Evolutionary conservation across 352 stramenopile species (phyloP), one percentile per base, ranked within the genome.

Genomic region (Phytophthora podocarpi): DNA sequence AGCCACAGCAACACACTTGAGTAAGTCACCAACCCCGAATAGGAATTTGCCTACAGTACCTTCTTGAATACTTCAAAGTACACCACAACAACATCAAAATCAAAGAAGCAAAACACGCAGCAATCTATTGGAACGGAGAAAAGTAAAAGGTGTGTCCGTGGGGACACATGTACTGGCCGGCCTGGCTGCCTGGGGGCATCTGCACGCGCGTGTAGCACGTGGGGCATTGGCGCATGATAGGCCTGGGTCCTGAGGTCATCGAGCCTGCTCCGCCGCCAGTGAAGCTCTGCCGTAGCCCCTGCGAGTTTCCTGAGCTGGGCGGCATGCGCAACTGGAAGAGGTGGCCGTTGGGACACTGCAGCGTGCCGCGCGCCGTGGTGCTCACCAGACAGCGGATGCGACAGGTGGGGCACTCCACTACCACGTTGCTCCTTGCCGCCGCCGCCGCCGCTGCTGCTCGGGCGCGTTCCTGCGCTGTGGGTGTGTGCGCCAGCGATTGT

Each of bases 101-200:
- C 15, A 34, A 27, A 13, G 35, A 45, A 50, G 32, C 34, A 59
- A 55, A 57, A 61, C 50, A 49, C 18, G 57, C 36, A 66, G 28
- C 36, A 60, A 66, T 74, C 72, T 80, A 76, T 70, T 86, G 62
- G 47, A 81, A 84, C 20, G 86, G 84, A 40, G 83, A 82, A 60
- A 89, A 95, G 70, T 87, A 91, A 58, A 95, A 95, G 21, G 86
- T 95, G 67, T 95, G 86, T 3, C 86, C 86, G 46, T 93, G 78
- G 1, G 86, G 86, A 80, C 86, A 95, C 84, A 95, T 93, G 76
- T 93, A 95, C 73, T 95, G 86, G 23, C 86, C 86, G 4, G 86
- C 81, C 59, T 93, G 86, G 31, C 82, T 93, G 15, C 84, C 84
- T 12, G 85, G 84, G 1, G 86, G 86, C 86, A 95, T 95, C 56